A percentile compares a stretch with the other conserved stretches of the same genome.
These are phyloP conservation scores for Trichothecium sympodiale DNA, from an alignment of 2,329 filamentous ascomycete species.

Conservation along the genomic window DNA sequence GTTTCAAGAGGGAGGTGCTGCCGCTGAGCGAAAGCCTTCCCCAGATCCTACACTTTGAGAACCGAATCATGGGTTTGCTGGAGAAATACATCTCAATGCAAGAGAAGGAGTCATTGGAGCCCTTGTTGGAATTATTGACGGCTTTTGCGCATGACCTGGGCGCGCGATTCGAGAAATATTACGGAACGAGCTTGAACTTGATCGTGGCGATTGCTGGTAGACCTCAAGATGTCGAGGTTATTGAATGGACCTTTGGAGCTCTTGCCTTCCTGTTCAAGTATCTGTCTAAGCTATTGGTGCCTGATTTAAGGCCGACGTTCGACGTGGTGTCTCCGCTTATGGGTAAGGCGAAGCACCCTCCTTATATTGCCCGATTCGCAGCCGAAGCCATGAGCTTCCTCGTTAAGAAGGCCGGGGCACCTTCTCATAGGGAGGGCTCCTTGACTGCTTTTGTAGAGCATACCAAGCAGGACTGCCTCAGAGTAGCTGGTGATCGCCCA, in stretches of 20 bases:
- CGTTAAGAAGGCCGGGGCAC: slow-evolving; percentile 73
- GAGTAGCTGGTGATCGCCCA: slow-evolving; percentile 40
- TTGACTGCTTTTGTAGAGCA: slow-evolving; percentile 62
- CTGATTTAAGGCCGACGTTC: slow-evolving; percentile 76
- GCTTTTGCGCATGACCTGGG: slow-evolving; percentile 94
- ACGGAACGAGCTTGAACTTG: slow-evolving; percentile 61
- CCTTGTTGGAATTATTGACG: slow-evolving; percentile 75
- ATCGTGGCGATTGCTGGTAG: slow-evolving; percentile 70
- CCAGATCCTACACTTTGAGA: slow-evolving; percentile 84
- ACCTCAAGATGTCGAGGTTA: slow-evolving; percentile 72
- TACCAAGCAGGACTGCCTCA: slow-evolving; percentile 56
- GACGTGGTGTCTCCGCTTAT: slow-evolving; percentile 75
- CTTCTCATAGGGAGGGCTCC: slow-evolving; percentile 63
- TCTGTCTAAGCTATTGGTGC: slow-evolving; percentile 73
- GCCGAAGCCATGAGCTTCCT: slow-evolving; percentile 93
- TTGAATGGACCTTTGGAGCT: slow-evolving; percentile 94
- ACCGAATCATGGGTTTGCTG: slow-evolving; percentile 70
- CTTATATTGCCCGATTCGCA: slow-evolving; percentile 82
- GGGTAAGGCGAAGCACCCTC: slow-evolving; percentile 70
- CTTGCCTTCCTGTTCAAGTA: slow-evolving; percentile 97
- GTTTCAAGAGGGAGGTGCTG: slow-evolving; percentile 64
- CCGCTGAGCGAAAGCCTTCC: slow-evolving; percentile 81
- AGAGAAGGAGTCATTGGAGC: slow-evolving; percentile 73
- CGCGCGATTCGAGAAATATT: slow-evolving; percentile 78
- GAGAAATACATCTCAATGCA: slow-evolving; percentile 65